Evolutionary conservation across 2,329 filamentous ascomycete genomes (phyloP), one percentile per base, ranked within the genome.

Genomic region (Fusarium equiseti): DNA sequence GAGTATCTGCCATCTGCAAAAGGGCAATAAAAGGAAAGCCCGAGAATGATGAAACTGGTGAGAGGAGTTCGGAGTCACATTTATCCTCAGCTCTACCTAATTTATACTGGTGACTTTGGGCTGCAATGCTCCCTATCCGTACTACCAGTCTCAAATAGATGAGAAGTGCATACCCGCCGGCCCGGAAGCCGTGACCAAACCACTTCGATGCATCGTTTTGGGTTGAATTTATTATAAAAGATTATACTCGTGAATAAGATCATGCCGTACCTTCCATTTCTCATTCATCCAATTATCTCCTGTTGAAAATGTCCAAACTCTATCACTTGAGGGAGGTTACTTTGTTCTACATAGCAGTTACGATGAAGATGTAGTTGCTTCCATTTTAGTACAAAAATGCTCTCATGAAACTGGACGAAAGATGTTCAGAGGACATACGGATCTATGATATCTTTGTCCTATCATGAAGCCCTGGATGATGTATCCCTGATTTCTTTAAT

Each of bases 161-260:
- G 32, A 54, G 40, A 29, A 52, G 26, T 40, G 32, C 40, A 60
- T 52, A 66, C 15, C 61, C 65, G 52, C 57, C 69, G 58, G 65
- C 51, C 69, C 65, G 61, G 69, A 52, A 57, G 52, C 69, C 69
- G 62, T 55, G 46, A 26, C 35, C 31, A 48, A 22, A 26, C 18
- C 16, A n/a, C 9, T 16, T 44, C n/a, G 22, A 16, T 44, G 42
- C 22, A 16, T 26, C 22, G 20, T 11, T 11, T 24, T 26, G 35
- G 10, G 7, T 38, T 38, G 35, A 24, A 44, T 13, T 43, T 26
- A 15, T 44, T 22, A 18, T 44, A n/a, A 38, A 12, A 38, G 18
- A 38, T 42, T n/a, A 44, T 52, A 13, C 6, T 13, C 13, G 29
- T 35, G 16, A 51, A 35, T 10, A 38, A 38, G 9, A 38, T 38